phyloP scores from a whole-genome alignment of 345 rosid species.

The Excoecaria cochinchinensis region DNA sequence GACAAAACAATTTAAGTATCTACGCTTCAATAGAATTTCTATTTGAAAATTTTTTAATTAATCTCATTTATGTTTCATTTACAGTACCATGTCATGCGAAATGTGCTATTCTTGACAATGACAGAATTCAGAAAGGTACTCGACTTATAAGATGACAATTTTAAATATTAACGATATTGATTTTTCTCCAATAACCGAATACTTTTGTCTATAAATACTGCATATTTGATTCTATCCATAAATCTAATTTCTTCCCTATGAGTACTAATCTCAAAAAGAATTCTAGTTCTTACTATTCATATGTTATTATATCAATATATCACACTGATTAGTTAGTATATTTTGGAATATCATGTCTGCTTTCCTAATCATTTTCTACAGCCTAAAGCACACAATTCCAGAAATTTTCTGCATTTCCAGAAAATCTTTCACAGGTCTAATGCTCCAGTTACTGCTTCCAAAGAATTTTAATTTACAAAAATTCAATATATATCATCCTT shows the following conservation, averaged over 20 bases:
- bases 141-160: not conserved
- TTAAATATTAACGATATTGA: no score
- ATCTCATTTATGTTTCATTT: not conserved
- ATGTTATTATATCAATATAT: not conserved
- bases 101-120: slow-evolving; percentile 71
- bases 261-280: no score
- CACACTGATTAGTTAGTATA: not conserved
- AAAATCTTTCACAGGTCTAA: not conserved
- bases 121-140: slow-evolving; percentile 70
- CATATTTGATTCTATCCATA: no score
- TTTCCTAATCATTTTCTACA: not conserved
- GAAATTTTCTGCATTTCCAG: not conserved
- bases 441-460: not conserved
- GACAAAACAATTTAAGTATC: not conserved
- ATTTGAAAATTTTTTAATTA: not conserved
- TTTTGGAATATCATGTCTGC: not conserved
- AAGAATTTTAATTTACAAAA: not conserved
- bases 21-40: not conserved
- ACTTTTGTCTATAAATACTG: no score
- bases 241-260: no score
- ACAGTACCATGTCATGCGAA: slow-evolving; percentile 71
- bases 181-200: no score
- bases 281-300: no score
- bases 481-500: not conserved
- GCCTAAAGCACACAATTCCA: not conserved